Evolutionary conservation across 192 early-diverging fungal species (phyloP), one percentile per base, ranked within the genome.

Genomic region (Gonapodya prolifera): DNA sequence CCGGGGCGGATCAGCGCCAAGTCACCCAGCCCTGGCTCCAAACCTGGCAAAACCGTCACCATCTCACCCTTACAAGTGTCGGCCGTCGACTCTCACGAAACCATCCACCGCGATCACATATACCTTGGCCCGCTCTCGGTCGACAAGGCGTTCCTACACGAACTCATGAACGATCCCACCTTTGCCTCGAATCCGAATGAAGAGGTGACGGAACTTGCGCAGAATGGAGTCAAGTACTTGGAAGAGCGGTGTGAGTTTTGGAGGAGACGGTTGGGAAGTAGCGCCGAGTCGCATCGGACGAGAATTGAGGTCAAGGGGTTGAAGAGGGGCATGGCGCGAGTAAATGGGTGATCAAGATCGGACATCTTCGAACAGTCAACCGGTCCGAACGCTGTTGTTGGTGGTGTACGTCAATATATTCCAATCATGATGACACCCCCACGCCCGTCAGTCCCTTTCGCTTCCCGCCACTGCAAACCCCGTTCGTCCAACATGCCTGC

Each of bases 171-270:
- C 28, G 71, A 73, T 32, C 71, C 71, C 8, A 2, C 32, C 8
- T 32, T 73, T 29, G 71, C 23, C 8, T 23, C 8, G 8, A 61
- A 73, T 8, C 28, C 28, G 18, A 73, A 30, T 8, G 71, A 73
- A 30, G 71, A 18, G 28, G 71, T 73, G 71, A 73, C 13, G 71
- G 71, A 18, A 29, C 71, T 73, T 2, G 71, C 71, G 71, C 2
- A 29, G 71, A 32, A 73, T 2, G 71, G 71, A 2, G 71, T 73
- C 28, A 32, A 73, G 71, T 73, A 30, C 31, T 73, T 73, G 71
- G 71, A 73, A 32, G 32, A 73, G 28, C 18, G 71, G 71, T 18
- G 28, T 8, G 71, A 18, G 71, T 73, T 73, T 32, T 73, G 71
- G 71, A 73, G 71, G 71, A 73, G 71, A 8, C 16, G 32, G 71